phyloP scores from a whole-genome alignment of 257 asterid genomes.

The Phtheirospermum japonicum region DNA sequence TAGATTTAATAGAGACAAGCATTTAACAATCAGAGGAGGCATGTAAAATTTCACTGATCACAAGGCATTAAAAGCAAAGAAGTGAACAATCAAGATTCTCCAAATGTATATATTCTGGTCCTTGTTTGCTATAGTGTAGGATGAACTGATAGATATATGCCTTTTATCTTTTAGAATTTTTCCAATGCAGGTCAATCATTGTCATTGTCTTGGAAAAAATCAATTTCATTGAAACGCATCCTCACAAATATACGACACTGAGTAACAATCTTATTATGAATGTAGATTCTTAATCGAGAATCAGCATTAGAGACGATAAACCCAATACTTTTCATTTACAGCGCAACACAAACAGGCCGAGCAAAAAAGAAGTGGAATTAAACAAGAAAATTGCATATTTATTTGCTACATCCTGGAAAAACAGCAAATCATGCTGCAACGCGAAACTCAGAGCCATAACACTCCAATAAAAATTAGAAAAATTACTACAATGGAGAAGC shows the following conservation, averaged over 20 bases:
- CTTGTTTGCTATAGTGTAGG: not conserved
- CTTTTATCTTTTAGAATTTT: not conserved
- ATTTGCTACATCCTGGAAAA: not conserved
- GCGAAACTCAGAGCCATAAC: not conserved
- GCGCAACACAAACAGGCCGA: not conserved
- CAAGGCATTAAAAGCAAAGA: not conserved
- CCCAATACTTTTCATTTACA: not conserved
- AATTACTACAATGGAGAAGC: too few species aligned
- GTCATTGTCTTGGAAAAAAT: not conserved
- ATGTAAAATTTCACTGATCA: not conserved
- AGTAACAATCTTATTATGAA: not conserved
- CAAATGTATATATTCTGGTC: not conserved
- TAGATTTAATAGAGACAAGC: too few species aligned
- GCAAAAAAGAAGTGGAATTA: too few species aligned
- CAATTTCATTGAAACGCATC: not conserved
- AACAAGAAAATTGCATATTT: not conserved
- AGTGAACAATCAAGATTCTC: conserved; percentile 6
- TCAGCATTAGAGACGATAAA: not conserved
- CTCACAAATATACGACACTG: not conserved
- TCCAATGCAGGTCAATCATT: not conserved
- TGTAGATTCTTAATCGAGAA: not conserved
- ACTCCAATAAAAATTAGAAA: not conserved
- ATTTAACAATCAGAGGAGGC: too few species aligned
- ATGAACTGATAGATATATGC: not conserved
- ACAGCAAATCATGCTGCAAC: not conserved